These are phyloP conservation scores for Petunia axillaris DNA, from an alignment of 257 asterid genomes.

Conservation along the genomic window DNA sequence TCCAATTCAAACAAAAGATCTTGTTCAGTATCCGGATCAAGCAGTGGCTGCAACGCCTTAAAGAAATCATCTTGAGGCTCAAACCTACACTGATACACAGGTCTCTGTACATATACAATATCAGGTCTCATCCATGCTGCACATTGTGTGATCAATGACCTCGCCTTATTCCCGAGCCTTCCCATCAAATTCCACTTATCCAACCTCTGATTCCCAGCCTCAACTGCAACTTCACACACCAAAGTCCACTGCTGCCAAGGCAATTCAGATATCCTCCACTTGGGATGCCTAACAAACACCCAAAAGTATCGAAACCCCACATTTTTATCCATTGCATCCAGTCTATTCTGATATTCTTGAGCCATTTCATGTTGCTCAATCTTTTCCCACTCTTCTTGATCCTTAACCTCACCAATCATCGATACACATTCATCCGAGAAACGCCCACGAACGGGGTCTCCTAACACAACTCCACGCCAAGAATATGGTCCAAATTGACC, in stretches of 20 bases:
- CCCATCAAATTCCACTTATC: conserved; percentile 99
- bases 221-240: conserved; percentile 81
- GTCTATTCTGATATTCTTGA: conserved; percentile 58
- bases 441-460: conserved; percentile 84
- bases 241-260: conserved; percentile 98
- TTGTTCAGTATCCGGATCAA: conserved; percentile 77
- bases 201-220: conserved; percentile 82
- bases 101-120: conserved; percentile 78
- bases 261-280: conserved; percentile 77
- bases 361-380: conserved; percentile 91
- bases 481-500: conserved; percentile 97
- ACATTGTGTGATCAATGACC: conserved; percentile 77
- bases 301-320: conserved; percentile 61
- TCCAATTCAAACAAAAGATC: conserved; percentile 73
- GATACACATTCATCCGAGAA: conserved; percentile 75
- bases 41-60: conserved; percentile 58
- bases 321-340: conserved; percentile 64
- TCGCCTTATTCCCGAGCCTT: conserved; percentile 73
- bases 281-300: conserved; percentile 97
- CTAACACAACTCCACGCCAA: conserved; percentile 95
- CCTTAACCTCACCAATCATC: conserved; percentile 79
- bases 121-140: conserved; percentile 99
- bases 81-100: conserved; percentile 88
- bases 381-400: conserved; percentile 96
- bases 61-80: conserved; percentile 91